These are phyloP conservation scores for Leucaena leucocephala DNA, from an alignment of 306 rosid genomes.

Conservation along the genomic window DNA sequence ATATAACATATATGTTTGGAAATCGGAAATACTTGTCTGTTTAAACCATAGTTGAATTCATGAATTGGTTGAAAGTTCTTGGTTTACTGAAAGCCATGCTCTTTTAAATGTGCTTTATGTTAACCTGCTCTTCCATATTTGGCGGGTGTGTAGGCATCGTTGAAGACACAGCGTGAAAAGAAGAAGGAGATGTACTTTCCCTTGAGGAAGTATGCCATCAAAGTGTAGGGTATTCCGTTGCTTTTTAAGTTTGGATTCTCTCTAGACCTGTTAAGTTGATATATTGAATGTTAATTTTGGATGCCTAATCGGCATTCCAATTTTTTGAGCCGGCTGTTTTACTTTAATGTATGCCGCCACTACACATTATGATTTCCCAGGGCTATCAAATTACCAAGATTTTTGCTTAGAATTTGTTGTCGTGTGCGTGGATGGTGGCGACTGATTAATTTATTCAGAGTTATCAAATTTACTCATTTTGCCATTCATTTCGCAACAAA, in stretches of 20 bases:
- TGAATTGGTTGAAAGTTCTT: background rate
- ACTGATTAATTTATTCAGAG: too few relatives aligned
- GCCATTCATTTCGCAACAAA: background rate
- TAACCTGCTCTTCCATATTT: background rate
- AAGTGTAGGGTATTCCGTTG: constrained; percentile 58
- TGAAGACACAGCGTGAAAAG: constrained; percentile 85
- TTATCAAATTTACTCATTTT: constrained; percentile 9
- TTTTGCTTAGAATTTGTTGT: constrained; percentile 1
- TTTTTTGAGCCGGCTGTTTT: constrained; percentile 5
- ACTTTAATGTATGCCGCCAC: background rate
- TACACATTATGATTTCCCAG: background rate
- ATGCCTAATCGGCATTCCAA: constrained; percentile 3
- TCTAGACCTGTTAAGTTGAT: background rate
- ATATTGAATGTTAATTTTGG: constrained; percentile 11
- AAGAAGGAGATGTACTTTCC: constrained; percentile 82
- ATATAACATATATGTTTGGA: background rate
- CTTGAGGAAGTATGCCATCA: constrained; percentile 83
- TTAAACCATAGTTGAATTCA: background rate
- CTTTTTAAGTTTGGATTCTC: constrained; percentile 11
- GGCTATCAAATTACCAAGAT: constrained; percentile 8
- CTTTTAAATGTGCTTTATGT: background rate
- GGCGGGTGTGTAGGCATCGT: constrained; percentile 56
- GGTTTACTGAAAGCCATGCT: background rate
- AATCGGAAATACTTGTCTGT: background rate
- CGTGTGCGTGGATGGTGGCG: background rate